Conservation (phyloP, 2,329 filamentous ascomycete genomes). For the Monosporascus sp. region DNA sequence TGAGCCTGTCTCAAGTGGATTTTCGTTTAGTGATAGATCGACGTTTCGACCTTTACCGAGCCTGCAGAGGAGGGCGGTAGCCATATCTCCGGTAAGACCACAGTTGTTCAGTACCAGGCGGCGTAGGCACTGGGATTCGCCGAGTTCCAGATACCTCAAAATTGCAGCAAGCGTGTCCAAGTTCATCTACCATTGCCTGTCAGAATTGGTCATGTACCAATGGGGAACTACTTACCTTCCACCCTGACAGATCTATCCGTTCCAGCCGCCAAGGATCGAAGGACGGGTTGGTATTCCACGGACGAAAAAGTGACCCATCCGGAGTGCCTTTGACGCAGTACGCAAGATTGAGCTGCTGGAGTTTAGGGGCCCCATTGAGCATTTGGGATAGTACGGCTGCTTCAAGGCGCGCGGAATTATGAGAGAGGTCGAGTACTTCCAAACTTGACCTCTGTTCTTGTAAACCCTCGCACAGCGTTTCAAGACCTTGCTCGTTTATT, state of each 20-base stretch:
- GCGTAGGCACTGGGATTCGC: constrained; percentile 35
- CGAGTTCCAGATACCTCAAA: constrained; percentile 38
- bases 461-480: constrained; percentile 42
- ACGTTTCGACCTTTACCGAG: constrained; percentile 44
- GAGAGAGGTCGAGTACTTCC: constrained; percentile 45
- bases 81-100: constrained; percentile 43
- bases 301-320: constrained; percentile 40
- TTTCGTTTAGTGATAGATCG: constrained; percentile 44
- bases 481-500: constrained; percentile 43
- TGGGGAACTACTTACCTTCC: constrained; percentile 35
- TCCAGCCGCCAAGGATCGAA: constrained; percentile 38
- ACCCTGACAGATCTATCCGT: constrained; percentile 49
- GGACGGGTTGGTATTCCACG: constrained; percentile 32
- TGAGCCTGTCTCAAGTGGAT: constrained; percentile 47
- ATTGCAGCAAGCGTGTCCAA: constrained; percentile 42
- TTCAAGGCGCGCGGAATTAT: constrained; percentile 46
- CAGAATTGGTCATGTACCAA: background rate
- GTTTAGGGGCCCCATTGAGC: constrained; percentile 35
- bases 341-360: constrained; percentile 44
- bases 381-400: constrained; percentile 40
- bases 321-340: constrained; percentile 43
- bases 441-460: constrained; percentile 39
- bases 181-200: constrained; percentile 34
- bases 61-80: constrained; percentile 44
- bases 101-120: constrained; percentile 46